Evolutionary conservation across 2,329 filamentous ascomycete species (phyloP), one percentile per base, ranked within the genome.

Genomic region (Penicillium psychrosexuale): DNA sequence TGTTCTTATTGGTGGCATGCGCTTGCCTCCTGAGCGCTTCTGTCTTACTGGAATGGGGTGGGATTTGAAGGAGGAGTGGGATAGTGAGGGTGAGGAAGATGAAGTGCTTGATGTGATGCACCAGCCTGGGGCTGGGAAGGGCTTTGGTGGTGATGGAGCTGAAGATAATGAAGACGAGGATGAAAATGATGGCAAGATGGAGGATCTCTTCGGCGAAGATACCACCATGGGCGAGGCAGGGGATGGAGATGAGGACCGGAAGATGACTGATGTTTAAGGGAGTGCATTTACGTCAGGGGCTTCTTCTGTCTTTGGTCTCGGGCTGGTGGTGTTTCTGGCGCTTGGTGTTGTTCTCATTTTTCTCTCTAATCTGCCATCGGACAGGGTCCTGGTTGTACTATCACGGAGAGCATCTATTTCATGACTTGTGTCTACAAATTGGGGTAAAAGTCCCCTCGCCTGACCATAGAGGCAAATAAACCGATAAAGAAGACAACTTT

Each of bases 21-120:
- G 83, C 54, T 66, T 87, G 65, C 84, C 84, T 57, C 81, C 82
- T 13, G 84, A 87, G 76, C 74, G 83, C 68, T 86, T 85, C 63
- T 83, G 81, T 68, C 71, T 84, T 47, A 84, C 81, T 3, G 82
- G 82, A 0, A 74, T 75, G 8, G 80, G 78, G 33, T 84, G 82
- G 82, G 76, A 77, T 36, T 68, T 84, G 70, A 79, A 77, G 66
- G 80, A 83, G 55, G 80, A 82, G 63, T 84, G 81, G 81, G 80
- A 82, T 50, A 80, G 78, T 63, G 80, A 83, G 48, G 77, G 74
- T 0, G 79, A 81, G 51, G 77, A 78, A 59, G 76, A 77, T 43
- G 59, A 65, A n/a, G 54, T 60, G 52, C 55, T 58, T 27, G 64
- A 59, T 60, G 63, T 57, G 34, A 52, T 38, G 51, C 60, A 45